Percentiles rank a stretch among this genome's conserved stretches.
These are phyloP conservation scores for Polychytrium aggregatum DNA, from an alignment of 192 early-diverging fungal species.

Conservation along the genomic window DNA sequence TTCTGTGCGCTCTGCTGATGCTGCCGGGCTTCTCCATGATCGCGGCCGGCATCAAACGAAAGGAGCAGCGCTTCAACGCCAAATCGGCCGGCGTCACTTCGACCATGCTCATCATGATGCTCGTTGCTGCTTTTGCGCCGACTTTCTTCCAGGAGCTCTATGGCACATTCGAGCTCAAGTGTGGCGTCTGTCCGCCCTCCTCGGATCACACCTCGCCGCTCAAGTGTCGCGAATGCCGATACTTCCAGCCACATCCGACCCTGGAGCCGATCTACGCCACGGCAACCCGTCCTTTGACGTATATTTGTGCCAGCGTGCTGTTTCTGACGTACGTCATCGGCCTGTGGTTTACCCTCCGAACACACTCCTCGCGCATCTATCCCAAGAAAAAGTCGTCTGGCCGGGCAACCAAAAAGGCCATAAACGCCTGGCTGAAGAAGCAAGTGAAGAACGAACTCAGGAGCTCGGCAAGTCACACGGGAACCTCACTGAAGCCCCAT, in stretches of 20 bases:
- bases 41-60: conserved; percentile 75
- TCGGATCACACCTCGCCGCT: no score
- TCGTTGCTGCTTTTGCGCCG: conserved; percentile 86
- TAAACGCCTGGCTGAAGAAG: no score
- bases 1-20: conserved; percentile 76
- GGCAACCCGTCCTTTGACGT: conserved; percentile 75
- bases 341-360: conserved; percentile 84
- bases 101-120: conserved; percentile 88
- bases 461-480: no score
- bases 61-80: conserved; percentile 91
- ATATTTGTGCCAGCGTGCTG: conserved; percentile 68
- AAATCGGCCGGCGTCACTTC: conserved; percentile 92
- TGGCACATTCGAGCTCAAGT: conserved; percentile 56
- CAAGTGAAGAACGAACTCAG: no score
- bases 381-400: conserved; percentile 21
- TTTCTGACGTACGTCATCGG: conserved; percentile 78
- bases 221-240: conserved; percentile 5
- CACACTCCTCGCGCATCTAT: conserved; percentile 76
- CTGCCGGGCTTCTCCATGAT: conserved; percentile 95
- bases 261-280: conserved; percentile 46
- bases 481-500: no score
- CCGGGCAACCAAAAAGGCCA: no score
- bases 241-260: conserved; percentile 6
- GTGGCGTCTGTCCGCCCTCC: conserved; percentile 30
- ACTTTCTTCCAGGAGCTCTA: conserved; percentile 90